Conservation (phyloP, 2,329 filamentous ascomycete species). For the Phialophora chinensis region DNA sequence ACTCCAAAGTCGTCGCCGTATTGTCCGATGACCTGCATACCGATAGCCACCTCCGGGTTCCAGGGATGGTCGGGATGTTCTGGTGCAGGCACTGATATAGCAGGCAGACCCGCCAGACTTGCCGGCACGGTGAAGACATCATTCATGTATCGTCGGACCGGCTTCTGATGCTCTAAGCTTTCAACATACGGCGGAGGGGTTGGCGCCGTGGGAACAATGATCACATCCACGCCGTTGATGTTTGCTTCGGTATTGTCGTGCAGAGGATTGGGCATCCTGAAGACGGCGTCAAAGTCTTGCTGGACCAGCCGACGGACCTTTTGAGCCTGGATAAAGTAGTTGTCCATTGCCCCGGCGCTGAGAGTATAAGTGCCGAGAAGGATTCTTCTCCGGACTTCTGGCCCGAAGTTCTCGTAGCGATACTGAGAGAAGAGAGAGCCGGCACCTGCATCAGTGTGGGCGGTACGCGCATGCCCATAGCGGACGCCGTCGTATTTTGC, state of each 20-base stretch:
- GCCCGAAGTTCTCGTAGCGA: constrained; percentile 75
- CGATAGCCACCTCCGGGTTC: constrained; percentile 42
- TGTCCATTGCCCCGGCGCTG: constrained; percentile 88
- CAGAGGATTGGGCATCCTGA: constrained; percentile 73
- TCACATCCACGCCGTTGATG: constrained; percentile 75
- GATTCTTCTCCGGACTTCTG: constrained; percentile 85
- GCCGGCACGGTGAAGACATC: constrained; percentile 96
- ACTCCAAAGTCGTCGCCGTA: constrained; percentile 51
- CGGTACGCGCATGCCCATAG: constrained; percentile 70
- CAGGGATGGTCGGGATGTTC: constrained; percentile 32
- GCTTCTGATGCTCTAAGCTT: constrained; percentile 54
- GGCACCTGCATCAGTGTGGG: constrained; percentile 59
- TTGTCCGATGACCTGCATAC: constrained; percentile 56
- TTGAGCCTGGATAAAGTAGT: constrained; percentile 96
- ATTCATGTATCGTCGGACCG: constrained; percentile 83
- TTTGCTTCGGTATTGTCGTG: constrained; percentile 40
- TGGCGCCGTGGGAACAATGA: constrained; percentile 86
- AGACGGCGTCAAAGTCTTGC: constrained; percentile 82
- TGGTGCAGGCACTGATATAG: constrained; percentile 77
- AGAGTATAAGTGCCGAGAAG: constrained; percentile 88
- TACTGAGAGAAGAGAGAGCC: constrained; percentile 76
- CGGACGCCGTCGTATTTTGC: constrained; percentile 97
- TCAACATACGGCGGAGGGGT: constrained; percentile 71
- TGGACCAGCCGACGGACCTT: constrained; percentile 83
- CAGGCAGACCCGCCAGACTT: constrained; percentile 87